Base-by-base conservation (phyloP, 176 grass and related monocot genomes). In the Zoysia japonica region DNA sequence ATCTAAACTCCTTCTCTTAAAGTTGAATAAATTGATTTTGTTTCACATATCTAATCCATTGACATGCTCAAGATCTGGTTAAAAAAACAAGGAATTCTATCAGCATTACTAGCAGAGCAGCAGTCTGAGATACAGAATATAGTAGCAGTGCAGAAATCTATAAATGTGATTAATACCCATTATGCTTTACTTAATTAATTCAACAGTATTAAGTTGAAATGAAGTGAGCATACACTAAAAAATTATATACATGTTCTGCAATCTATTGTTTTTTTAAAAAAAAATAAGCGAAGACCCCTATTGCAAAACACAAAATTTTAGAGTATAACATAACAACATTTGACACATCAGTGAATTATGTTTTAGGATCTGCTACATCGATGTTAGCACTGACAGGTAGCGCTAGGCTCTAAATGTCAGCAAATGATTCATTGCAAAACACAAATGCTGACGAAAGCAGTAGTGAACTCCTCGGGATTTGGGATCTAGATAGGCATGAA, bases 1-100 rank as follows among this genome's bases (percentile, higher is more conserved):
- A 97, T 97, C 79, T 59, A 12, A 63, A 44, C 55, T 55, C 0
- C 4, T 75, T 65, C 37, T 84, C 63, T 74, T 80, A 41, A 65
- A 64, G 42, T 13, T 15, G 41, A 56, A 47, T 36, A 63, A 20
- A 20, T 15, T 49, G 4, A 1, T 75, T 57, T 9, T 12, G 62
- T 43, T 37, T 76, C n/a, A 50, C 56, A 16, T 45, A 5, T 76
- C 47, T 67, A 78, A 9, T 52, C 37, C 80, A 78, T 73, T 14
- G 47, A 40, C 5, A 66, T 36, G 1, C 16, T 48, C 13, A 10
- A 20, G 80, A 88, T 48, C 54, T 80, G 76, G 63, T 63, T 55
- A 1, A 1, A 63, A 54, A 37, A 65, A 82, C 1, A 57, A 62
- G 63, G 9, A 46, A 6, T 7, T 63, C 7, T 65, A n/a, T 79